Evolutionary conservation across 768 basidiomycete genomes (phyloP), one percentile per base, ranked within the genome.

Genomic region (Pisolithus marmoratus): DNA sequence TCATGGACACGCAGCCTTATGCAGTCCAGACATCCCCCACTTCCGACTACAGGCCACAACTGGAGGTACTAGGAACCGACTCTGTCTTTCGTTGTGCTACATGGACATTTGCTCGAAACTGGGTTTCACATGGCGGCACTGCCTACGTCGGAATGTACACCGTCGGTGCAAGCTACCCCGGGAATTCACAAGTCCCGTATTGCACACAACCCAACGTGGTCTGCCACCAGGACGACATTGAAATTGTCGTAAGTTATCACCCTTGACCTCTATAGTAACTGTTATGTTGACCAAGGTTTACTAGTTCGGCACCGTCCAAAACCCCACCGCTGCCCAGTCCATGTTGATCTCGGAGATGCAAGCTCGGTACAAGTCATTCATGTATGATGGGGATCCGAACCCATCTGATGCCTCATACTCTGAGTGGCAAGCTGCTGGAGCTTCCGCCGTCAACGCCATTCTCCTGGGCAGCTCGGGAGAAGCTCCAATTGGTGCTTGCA

Each of bases 141-240:
- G 85, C 78, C n/a, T 88, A 74, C 59, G 83, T 87, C 19, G 87
- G 84, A 26, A 57, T 81, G 54, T 89, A 80, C 63, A 68, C 72
- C 43, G 67, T 83, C 37, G 88, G 88, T 23, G 78, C 84, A 20
- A 80, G 83, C n/a, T 87, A 89, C 65, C 82, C 85, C 11, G 77
- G 76, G 38, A 90, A 89, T 68, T 72, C 73, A 38, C 72, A 51
- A 2, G 70, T 80, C 43, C 59, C 79, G 0, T 81, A 75, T 62
- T 90, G 88, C 68, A 74, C 72, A 5, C 64, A 75, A 56, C 34
- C 72, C 27, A 83, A 82, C 34, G 66, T 70, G 29, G 83, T 89
- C 37, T 90, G 88, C 67, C 88, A 90, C 64, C 78, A 90, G 63
- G 89, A 90, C 63, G 90, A 92, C 60, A 90, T 91, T 53, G 70